phyloP scores from a whole-genome alignment of 495 filamentous ascomycete species.

The Tuber brumale region DNA sequence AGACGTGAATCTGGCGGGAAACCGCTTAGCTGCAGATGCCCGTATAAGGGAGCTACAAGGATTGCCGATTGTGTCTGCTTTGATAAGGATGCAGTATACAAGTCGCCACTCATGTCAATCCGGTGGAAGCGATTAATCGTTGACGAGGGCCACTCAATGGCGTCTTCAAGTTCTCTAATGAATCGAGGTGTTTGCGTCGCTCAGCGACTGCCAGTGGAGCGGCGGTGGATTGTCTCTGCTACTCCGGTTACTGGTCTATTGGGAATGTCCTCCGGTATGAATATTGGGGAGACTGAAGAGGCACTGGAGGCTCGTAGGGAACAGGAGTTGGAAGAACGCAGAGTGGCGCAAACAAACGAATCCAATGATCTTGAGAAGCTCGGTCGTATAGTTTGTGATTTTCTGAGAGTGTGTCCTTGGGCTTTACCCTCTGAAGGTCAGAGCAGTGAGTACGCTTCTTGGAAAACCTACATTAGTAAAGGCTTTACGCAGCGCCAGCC shows the following conservation, averaged over 20 bases:
- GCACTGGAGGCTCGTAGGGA: constrained; percentile 6
- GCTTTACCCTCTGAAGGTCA: constrained; percentile 23
- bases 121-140: constrained; percentile 83
- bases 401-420: constrained; percentile 75
- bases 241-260: constrained; percentile 79
- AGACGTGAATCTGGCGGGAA: constrained; percentile 29
- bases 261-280: constrained; percentile 62
- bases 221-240: constrained; percentile 85
- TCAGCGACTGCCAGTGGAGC: constrained; percentile 60
- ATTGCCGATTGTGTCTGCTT: constrained; percentile 46
- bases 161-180: constrained; percentile 50
- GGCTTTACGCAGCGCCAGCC: constrained; percentile 51
- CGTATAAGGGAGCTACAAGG: constrained; percentile 46
- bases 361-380: constrained; percentile 68
- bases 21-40: constrained; percentile 42
- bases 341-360: constrained; percentile 50
- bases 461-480: constrained; percentile 70
- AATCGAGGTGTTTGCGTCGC: constrained; percentile 63
- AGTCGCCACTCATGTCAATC: constrained; percentile 60
- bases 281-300: constrained; percentile 46
- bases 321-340: constrained; percentile 31
- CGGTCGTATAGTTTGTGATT: constrained; percentile 61
- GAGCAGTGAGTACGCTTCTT: constrained; percentile 53
- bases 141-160: constrained; percentile 84
- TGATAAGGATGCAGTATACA: constrained; percentile 44